A percentile compares a stretch with the other conserved stretches of the same genome.
Evolutionary conservation across 768 basidiomycete genomes (phyloP).

Genomic region (Exidia glandulosa): DNA sequence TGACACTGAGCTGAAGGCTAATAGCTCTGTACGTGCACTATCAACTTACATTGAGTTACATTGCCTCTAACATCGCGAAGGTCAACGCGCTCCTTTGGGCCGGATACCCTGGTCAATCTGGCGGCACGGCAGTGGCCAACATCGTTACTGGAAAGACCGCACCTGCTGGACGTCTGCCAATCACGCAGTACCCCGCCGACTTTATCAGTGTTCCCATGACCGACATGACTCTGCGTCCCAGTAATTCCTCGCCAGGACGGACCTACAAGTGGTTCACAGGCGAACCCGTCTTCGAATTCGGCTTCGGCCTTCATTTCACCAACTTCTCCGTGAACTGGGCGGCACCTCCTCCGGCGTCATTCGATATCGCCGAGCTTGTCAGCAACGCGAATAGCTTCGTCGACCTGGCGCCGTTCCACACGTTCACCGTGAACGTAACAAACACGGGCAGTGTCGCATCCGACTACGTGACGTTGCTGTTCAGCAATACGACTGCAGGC

Average conservation of each 20-base stretch:
- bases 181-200: constrained; percentile 41
- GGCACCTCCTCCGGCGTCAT: constrained; percentile 21
- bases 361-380: constrained; percentile 33
- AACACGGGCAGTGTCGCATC: constrained; percentile 40
- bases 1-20: constrained; percentile 33
- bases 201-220: constrained; percentile 44
- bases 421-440: constrained; percentile 35
- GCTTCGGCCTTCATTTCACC: constrained; percentile 44
- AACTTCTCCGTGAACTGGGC: constrained; percentile 34
- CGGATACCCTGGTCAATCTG: constrained; percentile 47
- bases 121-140: constrained; percentile 42
- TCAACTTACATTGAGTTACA: too few relatives aligned
- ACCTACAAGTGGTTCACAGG: constrained; percentile 50
- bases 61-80: too few relatives aligned
- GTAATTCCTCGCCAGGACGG: constrained; percentile 37
- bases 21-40: constrained; percentile 23
- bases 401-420: constrained; percentile 38
- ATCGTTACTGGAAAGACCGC: constrained; percentile 40
- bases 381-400: constrained; percentile 10
- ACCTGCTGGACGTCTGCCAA: constrained; percentile 43
- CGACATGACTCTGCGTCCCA: constrained; percentile 44
- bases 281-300: constrained; percentile 39
- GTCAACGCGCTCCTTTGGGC: constrained; percentile 46
- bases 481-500: constrained; percentile 36
- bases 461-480: constrained; percentile 46